Base-by-base conservation (phyloP, 768 basidiomycete genomes). In the Daedaleopsis nitida region DNA sequence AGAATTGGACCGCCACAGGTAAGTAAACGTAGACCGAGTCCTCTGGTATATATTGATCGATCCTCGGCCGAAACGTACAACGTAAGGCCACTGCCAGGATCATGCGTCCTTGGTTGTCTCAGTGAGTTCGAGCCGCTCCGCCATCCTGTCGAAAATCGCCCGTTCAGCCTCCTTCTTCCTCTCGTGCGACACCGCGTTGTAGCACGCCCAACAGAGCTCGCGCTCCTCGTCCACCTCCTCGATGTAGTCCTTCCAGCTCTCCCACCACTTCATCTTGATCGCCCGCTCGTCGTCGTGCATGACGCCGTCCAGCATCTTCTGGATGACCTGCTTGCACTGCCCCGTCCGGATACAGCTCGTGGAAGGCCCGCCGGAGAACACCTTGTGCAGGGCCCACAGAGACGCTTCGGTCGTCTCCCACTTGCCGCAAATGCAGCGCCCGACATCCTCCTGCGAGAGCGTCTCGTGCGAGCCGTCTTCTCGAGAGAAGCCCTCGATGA, bases 381-480 rank as follows among this genome's bases (percentile, higher is more conserved):
- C 24, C 24, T 24, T 23, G 47, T 49, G 47, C 19, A 49, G 47
- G 14, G 21, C 19, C 47, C 47, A 49, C 2, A 49, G 19, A 21
- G 47, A 23, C 19, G 21, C 47, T 21, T 49, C 23, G 19, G 23
- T 14, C 2, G 19, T 21, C 9, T 49, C 47, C 47, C 23, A 24
- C 47, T 49, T 49, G 47, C 21, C 47, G 47, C 47, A 32, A 7
- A 27, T 1, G 23, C 24, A 16, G 44, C 44, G 44, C 5, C 44
- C 21, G 37, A 53, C 37, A 19, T 53, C 52, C 38, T 38, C 52
- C 11, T n/a, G 11, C 52, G 52, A 1, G n/a, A 53, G 38, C 11
- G 21, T 38, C 52, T 53, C 52, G 19, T 21, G 17, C 38, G 37
- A 21, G n/a, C 52, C 52, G 52, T 53, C 52, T 19, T 53, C 52